Evolutionary conservation across 2,329 filamentous ascomycete species (phyloP).

Genomic region (Trichoderma semiorbis): DNA sequence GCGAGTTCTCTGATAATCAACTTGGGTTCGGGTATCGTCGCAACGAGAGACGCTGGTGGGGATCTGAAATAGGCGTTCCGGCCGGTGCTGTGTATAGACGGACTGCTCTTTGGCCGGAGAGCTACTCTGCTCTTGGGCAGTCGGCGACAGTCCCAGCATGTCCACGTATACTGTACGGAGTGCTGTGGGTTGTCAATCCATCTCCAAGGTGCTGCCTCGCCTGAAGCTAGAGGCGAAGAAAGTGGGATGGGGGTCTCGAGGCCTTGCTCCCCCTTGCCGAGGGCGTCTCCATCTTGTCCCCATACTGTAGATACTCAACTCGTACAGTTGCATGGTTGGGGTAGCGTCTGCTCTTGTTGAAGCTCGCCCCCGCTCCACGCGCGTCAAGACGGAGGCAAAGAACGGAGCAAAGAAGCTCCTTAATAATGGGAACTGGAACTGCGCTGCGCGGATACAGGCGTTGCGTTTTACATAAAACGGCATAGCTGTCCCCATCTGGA

Average conservation of each 20-base stretch:
- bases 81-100: neutral
- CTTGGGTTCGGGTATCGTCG: constrained; percentile 13
- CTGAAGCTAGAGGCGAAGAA: neutral
- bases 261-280: neutral
- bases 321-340: neutral
- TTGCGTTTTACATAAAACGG: constrained; percentile 2
- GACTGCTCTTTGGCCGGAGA: neutral
- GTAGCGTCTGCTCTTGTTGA: neutral
- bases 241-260: neutral
- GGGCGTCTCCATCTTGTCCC: neutral
- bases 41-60: neutral
- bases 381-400: neutral
- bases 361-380: constrained; percentile 10
- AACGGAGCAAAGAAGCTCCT: neutral
- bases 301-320: neutral
- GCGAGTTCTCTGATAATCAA: neutral
- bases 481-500: neutral
- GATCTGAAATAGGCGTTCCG: neutral
- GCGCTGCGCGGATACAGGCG: neutral
- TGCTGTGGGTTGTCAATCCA: neutral
- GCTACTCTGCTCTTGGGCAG: neutral
- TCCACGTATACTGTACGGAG: neutral
- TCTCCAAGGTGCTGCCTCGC: neutral
- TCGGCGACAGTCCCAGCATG: neutral
- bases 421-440: neutral